Evolutionary conservation across 2,329 filamentous ascomycete genomes (phyloP), one percentile per base, ranked within the genome.

Genomic region (Aspergillus pseudonomiae): DNA sequence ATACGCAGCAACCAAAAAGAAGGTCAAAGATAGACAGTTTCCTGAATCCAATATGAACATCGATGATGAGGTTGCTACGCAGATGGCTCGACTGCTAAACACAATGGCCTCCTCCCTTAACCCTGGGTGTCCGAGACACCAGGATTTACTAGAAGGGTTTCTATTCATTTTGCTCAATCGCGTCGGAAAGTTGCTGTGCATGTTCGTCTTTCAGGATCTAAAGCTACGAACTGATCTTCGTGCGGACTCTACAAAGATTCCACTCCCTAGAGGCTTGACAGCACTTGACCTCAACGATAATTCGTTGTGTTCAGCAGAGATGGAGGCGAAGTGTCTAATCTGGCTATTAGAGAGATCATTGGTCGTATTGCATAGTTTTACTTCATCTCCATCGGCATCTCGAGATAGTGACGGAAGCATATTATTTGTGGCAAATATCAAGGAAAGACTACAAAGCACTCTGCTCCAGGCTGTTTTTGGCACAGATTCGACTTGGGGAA

Each of bases 401-500:
- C 58, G 32, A 16, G 19, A 45, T 16, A 24, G 6, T 24, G 9
- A 7, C 4, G 12, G 6, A 11, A 55, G 30, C 2, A 45, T 28
- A 7, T 26, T 65, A 10, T 73, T 75, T 57, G 24, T 71, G 6
- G 66, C 59, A 19, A 70, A 63, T 5, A 65, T 68, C 6, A 79
- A 74, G 60, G 63, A 67, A 36, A 73, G 68, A 14, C 63, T 82
- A 21, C 80, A 82, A 64, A 76, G 73, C 54, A 81, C 78, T 19
- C 73, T 82, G 11, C 70, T 82, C 30, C 75, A 76, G 52, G 77
- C 78, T 9, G 71, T 81, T 0, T 82, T 81, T 63, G 79, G 78
- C 10, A 57, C 71, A 36, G 71, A 77, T 46, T 62, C 66, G 1
- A 58, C 68, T 5, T 78, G 79, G 60, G 64, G 66, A n/a, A 64